phyloP scores from a whole-genome alignment of 2,329 filamentous ascomycete species.

The Hypoxylon sp. region DNA sequence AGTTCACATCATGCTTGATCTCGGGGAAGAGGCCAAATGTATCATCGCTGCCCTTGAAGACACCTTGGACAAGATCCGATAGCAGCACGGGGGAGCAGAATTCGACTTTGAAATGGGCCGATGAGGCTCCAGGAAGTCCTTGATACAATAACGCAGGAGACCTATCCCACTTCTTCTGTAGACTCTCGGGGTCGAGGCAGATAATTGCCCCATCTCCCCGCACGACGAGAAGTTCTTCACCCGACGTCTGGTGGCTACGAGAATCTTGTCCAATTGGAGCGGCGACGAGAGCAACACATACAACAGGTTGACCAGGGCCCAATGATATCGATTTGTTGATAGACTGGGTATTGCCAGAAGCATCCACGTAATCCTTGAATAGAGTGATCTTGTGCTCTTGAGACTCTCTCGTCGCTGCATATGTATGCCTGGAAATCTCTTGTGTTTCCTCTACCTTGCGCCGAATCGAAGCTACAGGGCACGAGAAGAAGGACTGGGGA shows the following conservation, averaged over 20 bases:
- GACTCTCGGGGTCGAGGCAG: slow-evolving; percentile 71
- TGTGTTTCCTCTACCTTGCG: slow-evolving; percentile 64
- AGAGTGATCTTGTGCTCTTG: slow-evolving; percentile 68
- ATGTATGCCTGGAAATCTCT: slow-evolving; percentile 72
- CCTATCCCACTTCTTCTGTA: slow-evolving; percentile 65
- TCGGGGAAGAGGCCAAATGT: slow-evolving; percentile 67
- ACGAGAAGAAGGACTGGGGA: slow-evolving; percentile 75
- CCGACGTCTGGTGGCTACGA: slow-evolving; percentile 25
- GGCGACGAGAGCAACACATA: slow-evolving; percentile 60
- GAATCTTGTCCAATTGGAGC: slow-evolving; percentile 51
- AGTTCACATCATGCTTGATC: slow-evolving; percentile 60
- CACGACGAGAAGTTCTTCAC: slow-evolving; percentile 67
- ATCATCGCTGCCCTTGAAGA: slow-evolving; percentile 70
- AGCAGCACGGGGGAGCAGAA: slow-evolving; percentile 63
- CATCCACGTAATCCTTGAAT: slow-evolving; percentile 70
- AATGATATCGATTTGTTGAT: slow-evolving; percentile 64
- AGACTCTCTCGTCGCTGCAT: slow-evolving; percentile 68
- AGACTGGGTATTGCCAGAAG: slow-evolving; percentile 67
- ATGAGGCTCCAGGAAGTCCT: slow-evolving; percentile 57
- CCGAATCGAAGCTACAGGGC: slow-evolving; percentile 72
- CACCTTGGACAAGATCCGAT: slow-evolving; percentile 66
- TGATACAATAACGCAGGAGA: slow-evolving; percentile 61
- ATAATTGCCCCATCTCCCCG: slow-evolving; percentile 73
- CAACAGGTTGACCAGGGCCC: slow-evolving; percentile 58
- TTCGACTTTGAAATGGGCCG: slow-evolving; percentile 62